Evolutionary conservation across 2,329 filamentous ascomycete species (phyloP), one percentile per base, ranked within the genome.

Genomic region (Beauveria sp.): DNA sequence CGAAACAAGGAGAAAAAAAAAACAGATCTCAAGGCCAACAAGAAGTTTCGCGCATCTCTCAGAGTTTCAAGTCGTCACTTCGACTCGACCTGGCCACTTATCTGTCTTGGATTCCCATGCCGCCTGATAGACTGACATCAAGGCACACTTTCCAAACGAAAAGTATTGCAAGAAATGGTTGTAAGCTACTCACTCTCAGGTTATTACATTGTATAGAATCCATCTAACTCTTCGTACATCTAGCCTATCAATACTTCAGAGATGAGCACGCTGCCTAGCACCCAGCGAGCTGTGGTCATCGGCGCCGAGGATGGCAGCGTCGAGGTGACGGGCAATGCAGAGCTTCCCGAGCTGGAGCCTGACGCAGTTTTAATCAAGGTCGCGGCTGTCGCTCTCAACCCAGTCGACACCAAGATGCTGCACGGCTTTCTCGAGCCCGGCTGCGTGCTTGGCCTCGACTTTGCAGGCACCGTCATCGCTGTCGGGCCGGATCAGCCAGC

Each of bases 401-500:
- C 60, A 14, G 60, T 62, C 22, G 60, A 62, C 38, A 16, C 60
- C 26, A 62, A 62, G 22, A 58, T 62, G 54, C 40, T 66, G 42
- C 67, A 68, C 8, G 63, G 64, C 51, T 65, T 65, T 43, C 58
- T 66, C 1, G 65, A 66, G 0, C 61, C 65, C 0, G 73, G 73
- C 1, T 68, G 70, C 26, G 66, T 71, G 3, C 49, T 65, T 3
- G 75, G 75, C 1, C 66, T 61, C 47, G 74, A 76, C 62, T 76
- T 72, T 62, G 66, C 70, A 1, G 73, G 74, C 40, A 67, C 64
- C 7, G 66, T 74, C 24, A 66, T 73, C 0, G 66, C 63, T 0
- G 53, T 71, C 34, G 70, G 68, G 63, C 46, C 56, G 24, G 47
- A 10, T 7, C 28, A 5, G 52, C 67, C 54, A 9, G 24, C 28